Evolutionary conservation across 176 grass and related monocot species (phyloP).

Genomic region (Alloteropsis semialata): DNA sequence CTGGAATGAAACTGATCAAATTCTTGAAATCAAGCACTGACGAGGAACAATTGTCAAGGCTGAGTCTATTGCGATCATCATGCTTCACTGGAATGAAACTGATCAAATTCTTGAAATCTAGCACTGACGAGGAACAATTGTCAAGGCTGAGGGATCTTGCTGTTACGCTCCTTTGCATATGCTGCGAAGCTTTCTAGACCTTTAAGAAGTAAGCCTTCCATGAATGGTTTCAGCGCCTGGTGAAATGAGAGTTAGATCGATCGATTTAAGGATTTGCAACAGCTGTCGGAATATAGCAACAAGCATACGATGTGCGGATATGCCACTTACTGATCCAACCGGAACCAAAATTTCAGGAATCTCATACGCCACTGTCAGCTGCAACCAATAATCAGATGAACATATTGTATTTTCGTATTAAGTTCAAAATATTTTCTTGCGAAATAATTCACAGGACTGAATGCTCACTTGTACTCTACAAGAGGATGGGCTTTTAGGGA

Average conservation of each 20-base stretch:
- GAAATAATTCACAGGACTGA: background rate
- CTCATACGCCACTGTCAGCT: slow-evolving; percentile 95
- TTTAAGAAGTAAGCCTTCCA: slow-evolving; percentile 71
- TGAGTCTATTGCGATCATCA: background rate
- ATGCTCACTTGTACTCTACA: slow-evolving; percentile 86
- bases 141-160: slow-evolving; percentile 53
- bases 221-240: slow-evolving; percentile 87
- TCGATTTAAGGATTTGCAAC: background rate
- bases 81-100: background rate
- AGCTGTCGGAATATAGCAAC: background rate
- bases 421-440: background rate
- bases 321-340: slow-evolving; percentile 67
- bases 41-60: slow-evolving; percentile 3
- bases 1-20: background rate
- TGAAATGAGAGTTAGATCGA: slow-evolving; percentile 30
- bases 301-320: background rate
- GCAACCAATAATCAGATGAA: slow-evolving; percentile 18
- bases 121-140: background rate
- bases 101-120: background rate
- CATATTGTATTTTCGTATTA: background rate
- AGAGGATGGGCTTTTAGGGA: slow-evolving; percentile 61
- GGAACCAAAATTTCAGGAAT: slow-evolving; percentile 80
- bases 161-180: slow-evolving; percentile 58
- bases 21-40: background rate
- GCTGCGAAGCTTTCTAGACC: slow-evolving; percentile 65